Percentiles rank a stretch among this genome's conserved stretches.
These are phyloP conservation scores for Clathrospora elynae DNA, from an alignment of 2,329 filamentous ascomycete species.

Conservation along the genomic window DNA sequence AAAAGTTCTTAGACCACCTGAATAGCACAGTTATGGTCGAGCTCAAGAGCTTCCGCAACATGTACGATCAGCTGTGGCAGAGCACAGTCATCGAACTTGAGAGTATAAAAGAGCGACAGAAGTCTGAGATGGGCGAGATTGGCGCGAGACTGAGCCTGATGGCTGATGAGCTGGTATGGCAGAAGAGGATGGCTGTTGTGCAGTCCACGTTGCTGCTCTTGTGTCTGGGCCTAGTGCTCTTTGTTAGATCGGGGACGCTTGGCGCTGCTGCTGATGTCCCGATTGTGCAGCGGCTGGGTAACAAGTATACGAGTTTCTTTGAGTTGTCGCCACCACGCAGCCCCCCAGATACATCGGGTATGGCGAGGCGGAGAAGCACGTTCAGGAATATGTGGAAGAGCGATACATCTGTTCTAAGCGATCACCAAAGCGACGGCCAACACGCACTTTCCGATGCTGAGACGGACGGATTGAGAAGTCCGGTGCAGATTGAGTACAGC, in stretches of 20 bases:
- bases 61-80: conserved; percentile 97
- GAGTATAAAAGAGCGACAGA: conserved; percentile 81
- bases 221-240: conserved; percentile 86
- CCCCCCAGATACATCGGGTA: conserved; percentile 39
- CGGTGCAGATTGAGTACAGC: conserved; percentile 37
- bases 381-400: conserved; percentile 45
- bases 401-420: conserved; percentile 39
- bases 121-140: conserved; percentile 81
- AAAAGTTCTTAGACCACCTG: conserved; percentile 78
- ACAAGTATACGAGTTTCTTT: conserved; percentile 44
- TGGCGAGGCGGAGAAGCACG: conserved; percentile 36
- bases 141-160: conserved; percentile 80
- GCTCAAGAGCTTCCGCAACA: conserved; percentile 61
- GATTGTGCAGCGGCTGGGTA: conserved; percentile 52
- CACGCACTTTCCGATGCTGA: conserved; percentile 37
- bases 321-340: conserved; percentile 42
- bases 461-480: conserved; percentile 42
- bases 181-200: conserved; percentile 90
- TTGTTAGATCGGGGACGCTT: conserved; percentile 55
- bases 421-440: conserved; percentile 41
- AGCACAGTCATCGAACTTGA: conserved; percentile 91
- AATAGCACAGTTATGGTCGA: conserved; percentile 87
- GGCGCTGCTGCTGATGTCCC: conserved; percentile 50
- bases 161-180: conserved; percentile 84
- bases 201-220: conserved; percentile 86